These are phyloP conservation scores for Darksidea phi DNA, from an alignment of 495 filamentous ascomycete species.

Conservation along the genomic window DNA sequence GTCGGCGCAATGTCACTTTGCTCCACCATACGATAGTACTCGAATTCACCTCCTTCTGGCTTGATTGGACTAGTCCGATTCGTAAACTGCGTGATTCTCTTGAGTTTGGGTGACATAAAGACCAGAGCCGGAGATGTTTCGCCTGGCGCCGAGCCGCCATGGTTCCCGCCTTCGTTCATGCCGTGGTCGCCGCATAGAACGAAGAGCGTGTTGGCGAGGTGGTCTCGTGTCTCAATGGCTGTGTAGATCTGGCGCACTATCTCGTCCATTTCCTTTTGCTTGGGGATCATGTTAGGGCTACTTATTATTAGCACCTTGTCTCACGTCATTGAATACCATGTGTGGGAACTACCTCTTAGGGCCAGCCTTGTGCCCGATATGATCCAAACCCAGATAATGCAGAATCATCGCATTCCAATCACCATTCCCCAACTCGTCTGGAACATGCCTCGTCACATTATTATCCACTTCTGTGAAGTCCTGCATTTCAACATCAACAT, in stretches of 20 bases:
- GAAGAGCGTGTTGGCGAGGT: constrained; percentile 76
- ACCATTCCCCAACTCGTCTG: constrained; percentile 65
- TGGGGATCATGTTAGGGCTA: constrained; percentile 85
- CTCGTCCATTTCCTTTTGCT: constrained; percentile 91
- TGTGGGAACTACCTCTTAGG: constrained; percentile 64
- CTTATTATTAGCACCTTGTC: neutral
- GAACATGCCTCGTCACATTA: constrained; percentile 91
- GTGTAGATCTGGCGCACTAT: constrained; percentile 74
- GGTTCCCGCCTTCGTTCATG: constrained; percentile 98
- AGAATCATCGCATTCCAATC: constrained; percentile 95
- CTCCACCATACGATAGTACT: constrained; percentile 79
- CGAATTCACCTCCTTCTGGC: constrained; percentile 57
- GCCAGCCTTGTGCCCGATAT: constrained; percentile 95
- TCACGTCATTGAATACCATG: neutral
- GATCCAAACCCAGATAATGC: constrained; percentile 94
- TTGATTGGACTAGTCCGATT: constrained; percentile 42
- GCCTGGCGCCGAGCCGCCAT: constrained; percentile 86
- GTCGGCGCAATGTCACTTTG: constrained; percentile 93
- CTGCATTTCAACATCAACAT: constrained; percentile 49
- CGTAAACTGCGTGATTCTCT: constrained; percentile 49
- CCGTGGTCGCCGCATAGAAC: constrained; percentile 92
- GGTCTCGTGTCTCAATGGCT: constrained; percentile 64
- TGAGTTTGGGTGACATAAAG: constrained; percentile 86
- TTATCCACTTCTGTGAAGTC: constrained; percentile 97
- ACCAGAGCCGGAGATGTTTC: constrained; percentile 91